Evolutionary conservation across 2,329 filamentous ascomycete species (phyloP).

Genomic region (Sphaerulina musiva): DNA sequence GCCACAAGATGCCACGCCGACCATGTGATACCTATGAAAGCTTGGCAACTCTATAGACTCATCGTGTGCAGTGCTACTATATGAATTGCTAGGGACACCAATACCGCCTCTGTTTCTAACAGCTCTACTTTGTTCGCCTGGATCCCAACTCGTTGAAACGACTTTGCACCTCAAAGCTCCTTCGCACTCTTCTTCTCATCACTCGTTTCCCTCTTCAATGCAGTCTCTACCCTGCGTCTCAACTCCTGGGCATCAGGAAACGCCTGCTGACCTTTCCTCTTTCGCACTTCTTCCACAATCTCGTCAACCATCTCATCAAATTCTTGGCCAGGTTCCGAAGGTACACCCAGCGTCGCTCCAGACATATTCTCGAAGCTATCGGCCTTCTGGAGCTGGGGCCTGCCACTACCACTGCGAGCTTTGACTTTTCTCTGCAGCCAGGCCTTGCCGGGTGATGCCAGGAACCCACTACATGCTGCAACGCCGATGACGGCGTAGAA

Average conservation of each 20-base stretch:
- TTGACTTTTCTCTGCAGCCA: slow-evolving; percentile 37
- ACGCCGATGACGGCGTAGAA: slow-evolving; percentile 76
- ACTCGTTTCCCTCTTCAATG: slow-evolving; percentile 28
- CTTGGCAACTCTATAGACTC: too few relatives aligned
- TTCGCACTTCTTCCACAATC: slow-evolving; percentile 65
- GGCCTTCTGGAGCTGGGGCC: slow-evolving; percentile 25
- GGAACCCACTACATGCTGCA: slow-evolving; percentile 61
- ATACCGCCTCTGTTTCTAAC: too few relatives aligned
- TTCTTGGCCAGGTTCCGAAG: slow-evolving; percentile 67
- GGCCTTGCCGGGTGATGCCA: slow-evolving; percentile 69
- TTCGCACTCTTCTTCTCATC: slow-evolving; percentile 9
- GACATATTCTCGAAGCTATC: slow-evolving; percentile 33
- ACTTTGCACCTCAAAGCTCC: neutral
- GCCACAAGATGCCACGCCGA: too few relatives aligned
- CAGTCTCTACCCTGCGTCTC: slow-evolving; percentile 47
- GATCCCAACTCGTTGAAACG: too few relatives aligned
- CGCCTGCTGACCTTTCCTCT: slow-evolving; percentile 43
- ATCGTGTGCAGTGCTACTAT: too few relatives aligned
- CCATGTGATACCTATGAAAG: too few relatives aligned
- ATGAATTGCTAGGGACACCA: too few relatives aligned
- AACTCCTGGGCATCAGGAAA: slow-evolving; percentile 44
- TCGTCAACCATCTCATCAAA: slow-evolving; percentile 72
- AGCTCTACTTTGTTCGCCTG: too few relatives aligned
- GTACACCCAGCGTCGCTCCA: slow-evolving; percentile 63
- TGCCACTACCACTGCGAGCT: slow-evolving; percentile 28